Evolutionary conservation across 106 monocot species (phyloP).

Genomic region (Dendrobium catenatum): DNA sequence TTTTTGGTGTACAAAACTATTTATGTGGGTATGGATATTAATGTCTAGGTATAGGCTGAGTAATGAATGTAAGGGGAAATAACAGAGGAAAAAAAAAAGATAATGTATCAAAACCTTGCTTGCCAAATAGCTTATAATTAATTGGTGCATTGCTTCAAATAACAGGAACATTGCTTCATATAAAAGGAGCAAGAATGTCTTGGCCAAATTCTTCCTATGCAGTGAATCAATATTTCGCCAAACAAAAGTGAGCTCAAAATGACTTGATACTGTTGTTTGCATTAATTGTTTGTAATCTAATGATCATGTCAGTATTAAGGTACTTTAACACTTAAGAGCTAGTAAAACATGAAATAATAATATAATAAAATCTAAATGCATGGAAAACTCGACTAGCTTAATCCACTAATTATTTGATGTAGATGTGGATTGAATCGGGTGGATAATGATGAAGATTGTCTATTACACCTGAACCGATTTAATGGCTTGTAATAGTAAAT

Average conservation of each 20-base stretch:
- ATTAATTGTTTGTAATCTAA: not conserved
- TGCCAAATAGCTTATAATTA: too few relatives aligned
- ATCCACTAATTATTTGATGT: not conserved
- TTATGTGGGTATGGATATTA: too few relatives aligned
- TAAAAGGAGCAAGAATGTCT: not conserved
- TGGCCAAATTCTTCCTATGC: not conserved
- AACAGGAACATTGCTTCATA: not conserved
- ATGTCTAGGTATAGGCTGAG: too few relatives aligned
- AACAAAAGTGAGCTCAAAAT: not conserved
- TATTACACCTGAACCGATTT: not conserved
- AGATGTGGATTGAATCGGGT: not conserved
- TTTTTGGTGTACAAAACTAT: too few relatives aligned
- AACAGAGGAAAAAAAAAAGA: too few relatives aligned
- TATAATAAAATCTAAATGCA: not conserved
- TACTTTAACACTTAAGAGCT: not conserved
- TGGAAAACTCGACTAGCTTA: not conserved
- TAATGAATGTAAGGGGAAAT: too few relatives aligned
- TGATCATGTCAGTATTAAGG: not conserved
- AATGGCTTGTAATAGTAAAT: not conserved
- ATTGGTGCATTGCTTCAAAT: not conserved
- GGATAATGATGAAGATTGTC: not conserved
- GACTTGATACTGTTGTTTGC: not conserved
- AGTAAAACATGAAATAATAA: not conserved
- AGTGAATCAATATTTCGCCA: not conserved
- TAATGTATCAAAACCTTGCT: too few relatives aligned